These are phyloP conservation scores for Stenogyne calaminthoides DNA, from an alignment of 305 asterid species.

Conservation along the genomic window DNA sequence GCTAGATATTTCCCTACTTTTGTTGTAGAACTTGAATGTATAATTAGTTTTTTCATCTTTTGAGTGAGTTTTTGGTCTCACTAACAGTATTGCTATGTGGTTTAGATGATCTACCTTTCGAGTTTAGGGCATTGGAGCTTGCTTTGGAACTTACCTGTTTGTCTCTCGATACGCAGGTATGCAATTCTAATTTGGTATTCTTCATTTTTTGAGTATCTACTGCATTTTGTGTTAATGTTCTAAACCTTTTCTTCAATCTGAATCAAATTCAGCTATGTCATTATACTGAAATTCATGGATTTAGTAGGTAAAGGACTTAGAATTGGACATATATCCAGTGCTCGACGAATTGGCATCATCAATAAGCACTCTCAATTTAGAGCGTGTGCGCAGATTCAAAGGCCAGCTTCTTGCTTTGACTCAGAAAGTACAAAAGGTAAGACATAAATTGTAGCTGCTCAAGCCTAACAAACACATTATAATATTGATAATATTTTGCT, in stretches of 20 bases:
- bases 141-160: conserved; percentile 91
- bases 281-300: conserved; percentile 39
- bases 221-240: not conserved
- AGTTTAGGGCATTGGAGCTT: conserved; percentile 96
- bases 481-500: conserved; percentile 20
- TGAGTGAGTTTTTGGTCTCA: conserved; percentile 1
- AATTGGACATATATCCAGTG: conserved; percentile 87
- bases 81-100: conserved; percentile 37
- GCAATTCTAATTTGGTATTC: conserved; percentile 30
- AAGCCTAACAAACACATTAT: conserved; percentile 11
- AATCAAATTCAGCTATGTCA: not conserved
- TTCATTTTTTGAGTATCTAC: not conserved
- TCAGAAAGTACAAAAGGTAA: conserved; percentile 95
- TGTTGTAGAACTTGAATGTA: not conserved
- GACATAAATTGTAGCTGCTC: conserved; percentile 4
- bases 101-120: conserved; percentile 95
- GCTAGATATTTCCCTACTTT: not conserved
- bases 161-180: conserved; percentile 96
- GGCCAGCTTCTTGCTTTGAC: conserved; percentile 95
- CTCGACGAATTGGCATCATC: conserved; percentile 91
- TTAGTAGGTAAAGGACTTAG: conserved; percentile 87
- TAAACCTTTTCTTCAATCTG: not conserved
- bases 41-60: not conserved
- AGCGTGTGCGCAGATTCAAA: conserved; percentile 95
- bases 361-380: conserved; percentile 90